These are phyloP conservation scores for Pichia gijzeniarum DNA, from an alignment of 805 yeast genomes.

Conservation along the genomic window DNA sequence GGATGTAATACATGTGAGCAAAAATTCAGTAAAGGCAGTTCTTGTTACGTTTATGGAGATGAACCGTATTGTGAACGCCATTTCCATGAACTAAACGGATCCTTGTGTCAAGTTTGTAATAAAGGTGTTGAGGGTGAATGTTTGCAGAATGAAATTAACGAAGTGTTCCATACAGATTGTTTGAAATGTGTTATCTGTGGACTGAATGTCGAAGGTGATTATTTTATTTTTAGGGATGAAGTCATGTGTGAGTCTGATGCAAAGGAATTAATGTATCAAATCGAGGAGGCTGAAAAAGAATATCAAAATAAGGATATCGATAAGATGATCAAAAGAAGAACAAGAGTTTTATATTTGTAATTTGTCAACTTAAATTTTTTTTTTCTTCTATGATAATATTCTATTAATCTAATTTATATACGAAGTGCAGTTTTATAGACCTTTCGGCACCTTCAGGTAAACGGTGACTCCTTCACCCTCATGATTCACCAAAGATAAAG, in stretches of 20 bases:
- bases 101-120: slow-evolving; percentile 66
- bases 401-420: not conserved
- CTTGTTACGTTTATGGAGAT: slow-evolving; percentile 73
- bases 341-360: slow-evolving; percentile 27
- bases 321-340: slow-evolving; percentile 28
- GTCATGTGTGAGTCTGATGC: slow-evolving; percentile 47
- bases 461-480: slow-evolving; percentile 23
- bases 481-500: slow-evolving; percentile 18
- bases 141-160: slow-evolving; percentile 64
- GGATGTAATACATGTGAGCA: slow-evolving; percentile 58
- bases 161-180: slow-evolving; percentile 73
- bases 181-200: slow-evolving; percentile 62
- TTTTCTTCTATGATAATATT: not conserved
- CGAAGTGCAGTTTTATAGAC: not conserved
- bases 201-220: slow-evolving; percentile 45
- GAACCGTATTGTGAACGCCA: slow-evolving; percentile 77
- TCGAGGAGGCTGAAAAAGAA: slow-evolving; percentile 11
- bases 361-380: not conserved
- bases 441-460: slow-evolving; percentile 19
- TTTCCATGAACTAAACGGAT: slow-evolving; percentile 67
- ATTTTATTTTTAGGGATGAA: slow-evolving; percentile 41
- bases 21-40: slow-evolving; percentile 50
- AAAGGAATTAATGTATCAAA: slow-evolving; percentile 14
- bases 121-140: slow-evolving; percentile 87
- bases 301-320: slow-evolving; percentile 8